phyloP scores from a whole-genome alignment of 2,329 filamentous ascomycete species.

The Botryotinia narcissicola region DNA sequence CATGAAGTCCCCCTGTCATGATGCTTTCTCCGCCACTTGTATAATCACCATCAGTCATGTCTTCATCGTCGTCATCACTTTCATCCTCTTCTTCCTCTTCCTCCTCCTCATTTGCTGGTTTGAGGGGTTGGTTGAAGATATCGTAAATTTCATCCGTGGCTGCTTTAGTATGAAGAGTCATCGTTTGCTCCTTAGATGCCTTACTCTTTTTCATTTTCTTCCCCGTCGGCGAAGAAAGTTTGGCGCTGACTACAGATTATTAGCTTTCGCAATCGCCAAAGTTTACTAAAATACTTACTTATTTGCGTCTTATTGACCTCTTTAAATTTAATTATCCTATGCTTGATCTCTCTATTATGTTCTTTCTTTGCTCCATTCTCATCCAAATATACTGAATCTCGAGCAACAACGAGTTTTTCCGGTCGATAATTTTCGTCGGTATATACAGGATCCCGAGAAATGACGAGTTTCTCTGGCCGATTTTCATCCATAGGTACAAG shows the following conservation, averaged over 20 bases:
- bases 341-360: conserved; percentile 47
- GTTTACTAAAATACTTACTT: conserved; percentile 57
- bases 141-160: conserved; percentile 97
- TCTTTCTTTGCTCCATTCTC: conserved; percentile 54
- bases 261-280: conserved; percentile 27
- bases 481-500: conserved; percentile 57
- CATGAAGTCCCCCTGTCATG: conserved; percentile 68
- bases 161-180: conserved; percentile 94
- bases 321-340: conserved; percentile 73
- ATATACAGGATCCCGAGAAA: conserved; percentile 40
- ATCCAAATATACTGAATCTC: conserved; percentile 48
- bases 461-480: conserved; percentile 39
- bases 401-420: conserved; percentile 39
- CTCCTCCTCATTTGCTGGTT: conserved; percentile 39
- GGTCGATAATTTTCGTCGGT: conserved; percentile 57
- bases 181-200: conserved; percentile 74
- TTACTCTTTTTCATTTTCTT: conserved; percentile 74
- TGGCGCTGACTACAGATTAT: conserved; percentile 73
- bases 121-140: conserved; percentile 86
- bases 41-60: conserved; percentile 68
- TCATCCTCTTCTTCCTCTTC: conserved; percentile 42
- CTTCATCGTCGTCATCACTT: conserved; percentile 60
- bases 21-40: conserved; percentile 85
- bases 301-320: conserved; percentile 92
- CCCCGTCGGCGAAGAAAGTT: conserved; percentile 84